Conservation (phyloP, 495 filamentous ascomycete genomes). For the Neurospora sp. region DNA sequence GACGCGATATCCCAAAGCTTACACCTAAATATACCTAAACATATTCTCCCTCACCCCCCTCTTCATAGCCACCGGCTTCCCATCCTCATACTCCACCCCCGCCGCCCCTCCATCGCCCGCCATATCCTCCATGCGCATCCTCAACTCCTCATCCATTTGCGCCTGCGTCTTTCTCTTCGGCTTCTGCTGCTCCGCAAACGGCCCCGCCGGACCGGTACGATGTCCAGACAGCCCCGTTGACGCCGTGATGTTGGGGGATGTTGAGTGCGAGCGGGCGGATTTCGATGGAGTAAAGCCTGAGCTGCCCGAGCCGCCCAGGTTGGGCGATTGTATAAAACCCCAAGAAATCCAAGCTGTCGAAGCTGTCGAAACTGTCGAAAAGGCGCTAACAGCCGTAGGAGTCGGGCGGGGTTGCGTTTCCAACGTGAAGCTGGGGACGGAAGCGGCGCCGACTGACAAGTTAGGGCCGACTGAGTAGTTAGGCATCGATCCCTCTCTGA, state of each 20-base stretch:
- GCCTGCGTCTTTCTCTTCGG: constrained; percentile 36
- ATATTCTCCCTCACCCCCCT: constrained; percentile 68
- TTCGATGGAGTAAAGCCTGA: neutral
- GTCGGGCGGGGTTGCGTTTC: neutral
- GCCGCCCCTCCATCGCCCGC: constrained; percentile 66
- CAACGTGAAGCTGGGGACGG: neutral
- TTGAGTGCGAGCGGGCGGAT: neutral
- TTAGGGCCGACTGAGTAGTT: neutral
- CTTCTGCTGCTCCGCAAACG: neutral
- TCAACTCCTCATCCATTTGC: constrained; percentile 59
- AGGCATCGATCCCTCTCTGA: neutral
- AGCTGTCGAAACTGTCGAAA: neutral
- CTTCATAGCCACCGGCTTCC: constrained; percentile 67
- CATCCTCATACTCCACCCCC: constrained; percentile 75
- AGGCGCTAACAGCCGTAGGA: neutral
- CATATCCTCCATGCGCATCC: constrained; percentile 54
- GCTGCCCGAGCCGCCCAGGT: neutral
- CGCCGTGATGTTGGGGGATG: neutral
- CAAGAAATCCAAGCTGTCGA: neutral
- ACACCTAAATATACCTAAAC: constrained; percentile 40
- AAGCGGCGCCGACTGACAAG: neutral
- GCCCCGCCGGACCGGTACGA: neutral
- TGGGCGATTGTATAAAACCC: neutral
- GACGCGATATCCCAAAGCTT: no score
- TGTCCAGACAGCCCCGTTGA: neutral